Base-by-base conservation (phyloP, 2,329 filamentous ascomycete species). In the Cladosporium sp. region DNA sequence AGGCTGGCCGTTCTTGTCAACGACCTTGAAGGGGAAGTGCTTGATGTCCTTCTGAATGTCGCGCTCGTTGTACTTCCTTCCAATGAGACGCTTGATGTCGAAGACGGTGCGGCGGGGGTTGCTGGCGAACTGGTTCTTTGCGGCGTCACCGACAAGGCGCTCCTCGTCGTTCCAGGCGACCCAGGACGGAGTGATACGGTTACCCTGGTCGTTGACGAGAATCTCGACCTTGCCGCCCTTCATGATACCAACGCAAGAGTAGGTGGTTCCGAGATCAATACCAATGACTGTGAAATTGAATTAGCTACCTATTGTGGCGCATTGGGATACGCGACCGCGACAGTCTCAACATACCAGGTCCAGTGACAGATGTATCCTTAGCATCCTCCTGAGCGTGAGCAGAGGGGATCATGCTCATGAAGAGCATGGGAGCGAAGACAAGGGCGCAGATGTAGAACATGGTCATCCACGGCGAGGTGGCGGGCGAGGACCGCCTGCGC, bases 21-120 rank as follows among this genome's bases (percentile, higher is more conserved):
- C 78, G 68, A 99, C 91, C 84, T 92, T 92, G 90, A 94, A 99
- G 76, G 95, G 94, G 87, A 97, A 97, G 86, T 97, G 91, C 91
- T 99, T 98, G 78, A 95, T 87, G 78, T 99, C 95, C 78, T 84
- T 86, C 84, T 97, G 93, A 72, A 97, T 89, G 70, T 96, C 91
- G 84, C 90, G 91, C 79, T 80, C 81, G 72, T 76, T 77, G 75
- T 78, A 84, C 76, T 83, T 84, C 71, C 81, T 79, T 46, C 82
- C 82, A 70, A 84, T 84, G 66, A 84, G 75, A 75, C 82, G 80
- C 80, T 84, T 84, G 79, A 76, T 76, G 65, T 75, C 72, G 76
- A 82, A 84, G 67, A 84, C 75, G 62, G 82, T 84, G 68, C 79
- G 76, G 68, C 78, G 70, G 64, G 82, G 82, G 76, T 84, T 84